Evolutionary conservation across 495 filamentous ascomycete species (phyloP).

Genomic region (Podospora tetraspora): DNA sequence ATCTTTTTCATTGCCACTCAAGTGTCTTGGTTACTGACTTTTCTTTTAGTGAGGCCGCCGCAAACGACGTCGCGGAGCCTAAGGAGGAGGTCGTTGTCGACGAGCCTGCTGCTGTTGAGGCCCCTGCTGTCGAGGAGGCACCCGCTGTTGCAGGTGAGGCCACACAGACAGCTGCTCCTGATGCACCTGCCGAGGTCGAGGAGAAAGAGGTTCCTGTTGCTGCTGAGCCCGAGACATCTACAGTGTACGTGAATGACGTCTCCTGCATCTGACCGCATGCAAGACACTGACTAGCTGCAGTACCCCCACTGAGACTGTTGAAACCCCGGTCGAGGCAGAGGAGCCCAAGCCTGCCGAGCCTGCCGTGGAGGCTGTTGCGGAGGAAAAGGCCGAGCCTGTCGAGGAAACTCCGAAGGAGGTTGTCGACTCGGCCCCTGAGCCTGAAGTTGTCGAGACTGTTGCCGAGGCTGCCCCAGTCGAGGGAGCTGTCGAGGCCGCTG

Average conservation of each 20-base stretch:
- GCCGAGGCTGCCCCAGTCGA: neutral
- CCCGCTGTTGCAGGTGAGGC: neutral
- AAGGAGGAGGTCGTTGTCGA: neutral
- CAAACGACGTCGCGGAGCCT: neutral
- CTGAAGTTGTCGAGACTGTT: neutral
- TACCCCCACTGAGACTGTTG: neutral
- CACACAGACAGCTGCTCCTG: neutral
- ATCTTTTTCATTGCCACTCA: neutral
- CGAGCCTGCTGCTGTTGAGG: constrained; percentile 1
- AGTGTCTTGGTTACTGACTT: neutral
- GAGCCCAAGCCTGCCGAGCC: neutral
- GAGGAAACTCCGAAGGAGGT: neutral
- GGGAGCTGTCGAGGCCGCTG: constrained; percentile 7
- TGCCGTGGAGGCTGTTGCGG: constrained; percentile 1
- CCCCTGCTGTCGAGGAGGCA: neutral
- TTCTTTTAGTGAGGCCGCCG: neutral
- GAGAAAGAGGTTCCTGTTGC: neutral
- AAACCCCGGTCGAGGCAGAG: neutral
- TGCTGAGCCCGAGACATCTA: neutral
- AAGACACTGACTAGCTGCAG: neutral
- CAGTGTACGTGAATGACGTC: neutral
- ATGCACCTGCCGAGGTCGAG: constrained; percentile 3
- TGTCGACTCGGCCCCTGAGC: neutral
- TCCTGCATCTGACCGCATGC: neutral
- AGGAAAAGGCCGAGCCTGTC: constrained; percentile 3